phyloP scores from a whole-genome alignment of 2,329 filamentous ascomycete species.

The Fusarium nodosum region DNA sequence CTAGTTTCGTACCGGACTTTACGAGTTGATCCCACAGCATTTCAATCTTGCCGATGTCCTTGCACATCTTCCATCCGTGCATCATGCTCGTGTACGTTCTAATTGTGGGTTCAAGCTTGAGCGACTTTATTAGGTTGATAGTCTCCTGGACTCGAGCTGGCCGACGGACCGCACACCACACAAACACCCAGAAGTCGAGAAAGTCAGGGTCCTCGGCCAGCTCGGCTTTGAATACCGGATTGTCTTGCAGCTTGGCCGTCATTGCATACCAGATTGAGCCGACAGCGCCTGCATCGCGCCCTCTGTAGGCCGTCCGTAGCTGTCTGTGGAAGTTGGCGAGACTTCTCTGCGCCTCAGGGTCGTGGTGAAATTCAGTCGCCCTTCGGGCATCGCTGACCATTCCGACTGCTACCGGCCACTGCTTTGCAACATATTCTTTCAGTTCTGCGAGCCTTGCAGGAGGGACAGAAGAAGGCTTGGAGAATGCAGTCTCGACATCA shows the following conservation, averaged over 20 bases:
- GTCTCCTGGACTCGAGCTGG: conserved; percentile 52
- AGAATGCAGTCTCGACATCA: conserved; percentile 42
- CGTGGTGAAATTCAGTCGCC: conserved; percentile 1
- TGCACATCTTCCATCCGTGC: conserved; percentile 73
- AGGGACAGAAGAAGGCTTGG: conserved; percentile 34
- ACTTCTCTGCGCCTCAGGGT: conserved; percentile 12
- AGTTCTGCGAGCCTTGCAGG: conserved; percentile 41
- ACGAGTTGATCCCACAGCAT: conserved; percentile 76
- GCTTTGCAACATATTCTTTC: conserved; percentile 47
- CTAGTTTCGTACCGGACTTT: conserved; percentile 69
- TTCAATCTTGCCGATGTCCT: conserved; percentile 71
- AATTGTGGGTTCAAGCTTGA: conserved; percentile 70
- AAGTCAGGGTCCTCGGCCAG: conserved; percentile 54
- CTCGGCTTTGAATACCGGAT: conserved; percentile 45
- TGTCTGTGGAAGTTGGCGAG: conserved; percentile 49
- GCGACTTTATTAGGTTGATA: conserved; percentile 59
- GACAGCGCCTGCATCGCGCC: conserved; percentile 51
- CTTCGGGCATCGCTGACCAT: conserved; percentile 40
- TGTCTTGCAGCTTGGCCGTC: conserved; percentile 43
- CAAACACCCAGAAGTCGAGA: conserved; percentile 58
- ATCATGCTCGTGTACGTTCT: conserved; percentile 81
- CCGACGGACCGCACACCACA: conserved; percentile 56
- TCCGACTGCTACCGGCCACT: conserved; percentile 48
- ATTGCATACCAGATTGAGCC: conserved; percentile 55
- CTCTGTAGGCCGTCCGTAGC: conserved; percentile 50